Percentiles rank a stretch among this genome's conserved stretches.
Conservation (phyloP, 352 stramenopile genomes). For the Pythium folliculosum region DNA sequence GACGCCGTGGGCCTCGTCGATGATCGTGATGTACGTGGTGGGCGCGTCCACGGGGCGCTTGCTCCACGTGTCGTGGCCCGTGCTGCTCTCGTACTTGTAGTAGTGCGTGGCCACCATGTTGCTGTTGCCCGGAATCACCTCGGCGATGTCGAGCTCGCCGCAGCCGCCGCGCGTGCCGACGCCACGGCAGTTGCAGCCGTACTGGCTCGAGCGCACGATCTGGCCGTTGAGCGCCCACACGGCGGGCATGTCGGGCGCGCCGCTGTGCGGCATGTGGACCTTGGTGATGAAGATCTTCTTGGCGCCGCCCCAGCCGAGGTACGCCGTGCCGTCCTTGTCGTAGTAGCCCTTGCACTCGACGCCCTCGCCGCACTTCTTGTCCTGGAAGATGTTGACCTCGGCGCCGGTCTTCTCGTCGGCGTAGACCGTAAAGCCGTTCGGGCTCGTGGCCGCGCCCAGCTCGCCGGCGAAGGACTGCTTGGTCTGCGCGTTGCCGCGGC, state of each 20-base stretch:
- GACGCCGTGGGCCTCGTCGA: conserved; percentile 66
- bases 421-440: conserved; percentile 41
- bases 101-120: conserved; percentile 73
- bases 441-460: conserved; percentile 51
- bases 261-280: conserved; percentile 54
- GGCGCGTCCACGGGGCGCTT: conserved; percentile 48
- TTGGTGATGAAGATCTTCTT: conserved; percentile 84
- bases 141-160: conserved; percentile 77
- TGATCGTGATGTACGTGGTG: conserved; percentile 70
- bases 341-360: conserved; percentile 64
- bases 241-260: conserved; percentile 57
- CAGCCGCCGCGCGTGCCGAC: conserved; percentile 60
- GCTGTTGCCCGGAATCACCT: conserved; percentile 67
- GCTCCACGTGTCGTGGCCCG: conserved; percentile 64
- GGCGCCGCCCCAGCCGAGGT: conserved; percentile 61
- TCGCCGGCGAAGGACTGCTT: conserved; percentile 50
- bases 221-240: conserved; percentile 78
- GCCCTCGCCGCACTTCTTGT: conserved; percentile 54
- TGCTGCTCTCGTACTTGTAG: conserved; percentile 73
- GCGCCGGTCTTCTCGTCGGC: conserved; percentile 63
- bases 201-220: conserved; percentile 68
- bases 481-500: conserved; percentile 41
- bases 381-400: conserved; percentile 78
- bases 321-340: conserved; percentile 67
- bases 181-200: conserved; percentile 83